A percentile compares a stretch with the other conserved stretches of the same genome.
These are phyloP conservation scores for Phytophthora europaea DNA, from an alignment of 352 stramenopile species.

Conservation along the genomic window DNA sequence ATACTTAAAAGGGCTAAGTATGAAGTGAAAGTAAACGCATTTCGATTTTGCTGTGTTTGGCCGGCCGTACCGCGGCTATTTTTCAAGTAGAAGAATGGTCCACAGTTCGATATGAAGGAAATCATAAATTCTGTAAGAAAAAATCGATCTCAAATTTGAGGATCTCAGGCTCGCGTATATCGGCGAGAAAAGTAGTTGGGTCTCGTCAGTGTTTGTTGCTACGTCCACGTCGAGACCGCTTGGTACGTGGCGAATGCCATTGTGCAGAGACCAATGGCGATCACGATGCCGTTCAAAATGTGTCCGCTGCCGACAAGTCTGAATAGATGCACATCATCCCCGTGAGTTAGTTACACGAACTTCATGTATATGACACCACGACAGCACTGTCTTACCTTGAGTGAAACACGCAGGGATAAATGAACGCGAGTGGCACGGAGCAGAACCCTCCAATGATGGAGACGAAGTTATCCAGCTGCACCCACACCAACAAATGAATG, in stretches of 20 bases:
- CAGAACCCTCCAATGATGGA: constrained; percentile 75
- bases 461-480: constrained; percentile 69
- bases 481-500: constrained; percentile 4
- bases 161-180: background rate
- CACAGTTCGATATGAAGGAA: no score
- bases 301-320: constrained; percentile 54
- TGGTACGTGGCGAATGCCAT: constrained; percentile 67
- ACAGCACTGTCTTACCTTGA: constrained; percentile 29
- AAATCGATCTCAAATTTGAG: no score
- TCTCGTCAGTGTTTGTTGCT: background rate
- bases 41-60: no score
- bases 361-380: background rate
- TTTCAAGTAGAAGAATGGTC: no score
- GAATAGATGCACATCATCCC: background rate
- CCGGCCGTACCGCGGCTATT: no score
- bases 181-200: background rate
- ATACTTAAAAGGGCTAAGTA: no score
- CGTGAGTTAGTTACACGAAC: constrained; percentile 4
- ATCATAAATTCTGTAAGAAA: no score
- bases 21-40: no score
- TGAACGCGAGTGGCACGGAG: constrained; percentile 74
- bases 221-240: constrained; percentile 51
- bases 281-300: constrained; percentile 48
- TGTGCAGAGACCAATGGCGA: constrained; percentile 55
- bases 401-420: constrained; percentile 77